Evolutionary conservation across 2,329 filamentous ascomycete species (phyloP).

Genomic region (Apiospora kogelbergensis): DNA sequence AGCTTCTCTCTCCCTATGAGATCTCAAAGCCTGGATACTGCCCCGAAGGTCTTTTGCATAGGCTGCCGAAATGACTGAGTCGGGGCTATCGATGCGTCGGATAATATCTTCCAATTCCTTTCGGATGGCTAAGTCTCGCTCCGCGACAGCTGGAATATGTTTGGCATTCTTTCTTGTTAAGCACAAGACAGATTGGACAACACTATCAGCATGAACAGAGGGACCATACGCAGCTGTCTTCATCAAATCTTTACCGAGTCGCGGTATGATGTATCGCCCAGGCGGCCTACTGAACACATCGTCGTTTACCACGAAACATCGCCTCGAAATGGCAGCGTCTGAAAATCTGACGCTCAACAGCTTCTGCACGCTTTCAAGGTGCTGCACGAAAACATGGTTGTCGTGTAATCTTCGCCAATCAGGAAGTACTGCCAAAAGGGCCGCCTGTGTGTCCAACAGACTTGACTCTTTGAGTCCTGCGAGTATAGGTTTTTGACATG

Average conservation of each 20-base stretch:
- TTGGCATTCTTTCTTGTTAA: not conserved
- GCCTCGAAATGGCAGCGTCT: not conserved
- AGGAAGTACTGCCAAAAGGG: constrained; percentile 37
- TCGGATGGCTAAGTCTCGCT: not conserved
- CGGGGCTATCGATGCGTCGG: constrained; percentile 24
- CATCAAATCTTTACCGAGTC: not conserved
- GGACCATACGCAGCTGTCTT: not conserved
- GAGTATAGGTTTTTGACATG: constrained; percentile 35
- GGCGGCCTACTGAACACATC: not conserved
- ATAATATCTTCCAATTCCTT: constrained; percentile 33
- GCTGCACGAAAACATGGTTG: constrained; percentile 45
- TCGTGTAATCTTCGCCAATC: constrained; percentile 50
- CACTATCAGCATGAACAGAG: not conserved
- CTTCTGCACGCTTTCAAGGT: constrained; percentile 43
- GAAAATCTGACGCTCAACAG: constrained; percentile 19
- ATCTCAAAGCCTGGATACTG: constrained; percentile 25
- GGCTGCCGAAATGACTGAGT: constrained; percentile 33
- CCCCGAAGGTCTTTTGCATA: constrained; percentile 34
- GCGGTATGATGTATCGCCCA: not conserved
- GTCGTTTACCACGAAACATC: not conserved
- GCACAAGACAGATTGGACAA: not conserved
- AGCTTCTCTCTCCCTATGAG: constrained; percentile 2
- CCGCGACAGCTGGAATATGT: not conserved
- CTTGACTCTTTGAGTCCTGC: constrained; percentile 26
- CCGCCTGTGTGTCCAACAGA: constrained; percentile 37